Percentiles rank a stretch among this genome's conserved stretches.
Evolutionary conservation across 2,329 filamentous ascomycete genomes (phyloP).

Genomic region (Penicillium hesseltinei): DNA sequence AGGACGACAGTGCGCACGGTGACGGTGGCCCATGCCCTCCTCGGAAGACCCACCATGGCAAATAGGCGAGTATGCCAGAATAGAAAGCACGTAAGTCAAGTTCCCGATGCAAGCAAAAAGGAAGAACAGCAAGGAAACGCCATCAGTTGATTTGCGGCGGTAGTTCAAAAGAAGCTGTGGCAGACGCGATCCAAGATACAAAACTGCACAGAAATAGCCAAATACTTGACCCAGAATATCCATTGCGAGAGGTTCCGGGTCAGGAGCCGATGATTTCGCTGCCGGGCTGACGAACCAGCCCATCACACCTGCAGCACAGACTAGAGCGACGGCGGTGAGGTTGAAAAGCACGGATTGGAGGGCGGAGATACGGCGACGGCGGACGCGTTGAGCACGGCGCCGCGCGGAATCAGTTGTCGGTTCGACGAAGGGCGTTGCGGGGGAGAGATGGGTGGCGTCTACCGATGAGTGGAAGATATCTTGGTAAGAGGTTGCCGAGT

Average conservation of each 20-base stretch:
- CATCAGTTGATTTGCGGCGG: conserved; percentile 87
- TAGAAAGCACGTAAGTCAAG: conserved; percentile 86
- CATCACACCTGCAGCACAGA: conserved; percentile 75
- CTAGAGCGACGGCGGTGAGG: conserved; percentile 70
- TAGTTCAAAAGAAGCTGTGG: conserved; percentile 93
- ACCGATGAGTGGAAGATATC: conserved; percentile 54
- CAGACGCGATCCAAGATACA: conserved; percentile 86
- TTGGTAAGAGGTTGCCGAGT: conserved; percentile 39
- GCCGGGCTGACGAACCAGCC: conserved; percentile 77
- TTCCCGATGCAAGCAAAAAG: conserved; percentile 96
- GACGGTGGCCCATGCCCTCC: conserved; percentile 11
- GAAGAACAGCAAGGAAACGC: conserved; percentile 92
- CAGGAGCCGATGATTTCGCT: conserved; percentile 20
- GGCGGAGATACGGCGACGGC: conserved; percentile 35
- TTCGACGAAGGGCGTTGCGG: conserved; percentile 75
- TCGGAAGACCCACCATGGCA: conserved; percentile 47
- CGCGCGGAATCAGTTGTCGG: conserved; percentile 34
- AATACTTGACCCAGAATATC: conserved; percentile 82
- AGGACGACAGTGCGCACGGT: conserved; percentile 52
- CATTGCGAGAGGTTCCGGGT: conserved; percentile 56
- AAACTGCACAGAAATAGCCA: conserved; percentile 82
- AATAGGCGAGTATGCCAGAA: conserved; percentile 81
- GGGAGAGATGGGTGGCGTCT: conserved; percentile 69
- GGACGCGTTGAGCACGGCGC: conserved; percentile 14
- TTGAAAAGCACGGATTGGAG: conserved; percentile 66